Evolutionary conservation across 176 grass and related monocot genomes (phyloP).

Genomic region (Chrysopogon serrulatus): DNA sequence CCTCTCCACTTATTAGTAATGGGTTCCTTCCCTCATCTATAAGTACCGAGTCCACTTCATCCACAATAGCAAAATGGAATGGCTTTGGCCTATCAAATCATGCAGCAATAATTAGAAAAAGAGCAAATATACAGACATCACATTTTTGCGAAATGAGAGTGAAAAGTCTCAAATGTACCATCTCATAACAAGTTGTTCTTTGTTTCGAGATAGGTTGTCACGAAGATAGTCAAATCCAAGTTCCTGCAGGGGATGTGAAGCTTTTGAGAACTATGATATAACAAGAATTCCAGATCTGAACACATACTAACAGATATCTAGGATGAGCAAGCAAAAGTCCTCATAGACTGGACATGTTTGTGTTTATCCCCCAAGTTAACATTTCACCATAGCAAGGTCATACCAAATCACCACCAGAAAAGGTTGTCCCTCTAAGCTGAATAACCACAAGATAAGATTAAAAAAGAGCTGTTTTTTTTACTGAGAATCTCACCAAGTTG

Average conservation of each 20-base stretch:
- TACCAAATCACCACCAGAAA: background rate
- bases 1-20: conserved; percentile 94
- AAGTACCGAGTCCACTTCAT: conserved; percentile 96
- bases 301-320: background rate
- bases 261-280: conserved; percentile 30
- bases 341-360: background rate
- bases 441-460: background rate
- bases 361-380: background rate
- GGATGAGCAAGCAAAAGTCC: background rate
- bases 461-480: background rate
- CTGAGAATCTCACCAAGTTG: conserved; percentile 64
- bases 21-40: conserved; percentile 98
- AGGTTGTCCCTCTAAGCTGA: background rate
- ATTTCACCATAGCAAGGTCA: background rate
- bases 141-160: background rate
- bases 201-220: conserved; percentile 74
- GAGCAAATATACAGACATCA: background rate
- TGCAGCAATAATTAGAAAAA: background rate
- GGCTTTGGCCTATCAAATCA: conserved; percentile 70
- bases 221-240: conserved; percentile 98
- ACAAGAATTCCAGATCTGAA: background rate
- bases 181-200: conserved; percentile 92
- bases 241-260: conserved; percentile 53
- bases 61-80: conserved; percentile 95
- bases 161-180: conserved; percentile 51